A percentile compares a stretch with the other conserved stretches of the same genome.
Evolutionary conservation across 257 asterid genomes (phyloP).

Genomic region (Verbena officinalis): DNA sequence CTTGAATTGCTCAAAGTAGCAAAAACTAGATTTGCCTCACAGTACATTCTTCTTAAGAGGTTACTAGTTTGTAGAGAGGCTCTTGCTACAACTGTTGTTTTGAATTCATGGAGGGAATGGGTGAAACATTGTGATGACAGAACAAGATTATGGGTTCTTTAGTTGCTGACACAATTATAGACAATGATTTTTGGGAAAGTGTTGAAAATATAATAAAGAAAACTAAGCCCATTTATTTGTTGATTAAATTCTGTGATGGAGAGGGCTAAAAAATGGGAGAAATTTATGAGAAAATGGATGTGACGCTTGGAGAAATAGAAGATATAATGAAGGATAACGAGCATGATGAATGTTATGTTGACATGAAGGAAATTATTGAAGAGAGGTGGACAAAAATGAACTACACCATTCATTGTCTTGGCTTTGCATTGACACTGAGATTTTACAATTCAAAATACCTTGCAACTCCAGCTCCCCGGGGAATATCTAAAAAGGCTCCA

Average conservation of each 20-base stretch:
- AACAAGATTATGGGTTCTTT: background rate
- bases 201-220: background rate
- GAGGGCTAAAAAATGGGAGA: constrained; percentile 16
- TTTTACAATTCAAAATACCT: constrained; percentile 12
- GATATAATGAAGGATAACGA: no score
- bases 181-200: background rate
- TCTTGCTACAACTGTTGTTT: background rate
- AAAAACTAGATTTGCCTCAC: constrained; percentile 14
- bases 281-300: background rate
- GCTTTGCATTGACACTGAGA: constrained; percentile 12
- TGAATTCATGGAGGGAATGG: background rate
- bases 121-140: background rate
- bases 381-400: constrained; percentile 17
- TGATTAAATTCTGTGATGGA: background rate
- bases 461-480: constrained; percentile 6
- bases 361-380: constrained; percentile 1
- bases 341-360: background rate
- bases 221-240: constrained; percentile 1
- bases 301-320: background rate
- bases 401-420: constrained; percentile 13
- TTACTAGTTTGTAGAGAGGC: background rate
- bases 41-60: constrained; percentile 1
- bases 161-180: background rate
- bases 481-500: constrained; percentile 3
- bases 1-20: constrained; percentile 23